Evolutionary conservation across 1,284 basidiomycete species (phyloP).

Genomic region (Polyporus tsugae): DNA sequence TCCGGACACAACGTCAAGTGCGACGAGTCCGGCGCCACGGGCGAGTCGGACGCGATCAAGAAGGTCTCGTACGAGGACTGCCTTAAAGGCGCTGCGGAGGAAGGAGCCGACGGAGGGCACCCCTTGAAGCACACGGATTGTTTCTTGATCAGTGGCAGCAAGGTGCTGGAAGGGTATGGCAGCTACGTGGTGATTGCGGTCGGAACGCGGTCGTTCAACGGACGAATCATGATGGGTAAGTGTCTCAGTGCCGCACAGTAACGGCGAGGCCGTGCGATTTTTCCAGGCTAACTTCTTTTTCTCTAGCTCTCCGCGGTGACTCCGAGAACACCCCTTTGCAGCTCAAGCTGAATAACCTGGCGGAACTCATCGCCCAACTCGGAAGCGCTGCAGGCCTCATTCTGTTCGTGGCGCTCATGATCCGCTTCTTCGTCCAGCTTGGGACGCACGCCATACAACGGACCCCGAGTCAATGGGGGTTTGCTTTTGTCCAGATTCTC

Average conservation of each 20-base stretch:
- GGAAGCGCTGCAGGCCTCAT: slow-evolving; percentile 86
- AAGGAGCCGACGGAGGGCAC: slow-evolving; percentile 41
- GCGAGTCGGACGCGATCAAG: slow-evolving; percentile 95
- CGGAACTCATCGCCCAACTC: slow-evolving; percentile 93
- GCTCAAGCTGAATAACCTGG: slow-evolving; percentile 91
- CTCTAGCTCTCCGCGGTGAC: slow-evolving; percentile 79
- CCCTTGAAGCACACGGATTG: slow-evolving; percentile 80
- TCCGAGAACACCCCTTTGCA: slow-evolving; percentile 93
- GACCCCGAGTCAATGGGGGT: slow-evolving; percentile 84
- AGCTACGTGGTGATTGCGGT: slow-evolving; percentile 93
- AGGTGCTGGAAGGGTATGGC: slow-evolving; percentile 95
- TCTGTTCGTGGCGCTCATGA: slow-evolving; percentile 89
- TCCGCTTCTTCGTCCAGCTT: slow-evolving; percentile 93
- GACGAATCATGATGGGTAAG: slow-evolving; percentile 95
- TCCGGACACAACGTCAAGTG: slow-evolving; percentile 94
- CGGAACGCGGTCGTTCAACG: slow-evolving; percentile 93
- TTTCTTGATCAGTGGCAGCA: slow-evolving; percentile 93
- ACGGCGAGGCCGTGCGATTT: neutral
- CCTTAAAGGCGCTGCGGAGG: slow-evolving; percentile 40
- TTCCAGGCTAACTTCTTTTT: slow-evolving; percentile 5
- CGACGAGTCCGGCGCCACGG: slow-evolving; percentile 96
- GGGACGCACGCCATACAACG: slow-evolving; percentile 65
- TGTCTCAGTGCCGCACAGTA: slow-evolving; percentile 28
- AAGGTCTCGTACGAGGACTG: slow-evolving; percentile 88
- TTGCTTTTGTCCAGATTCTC: slow-evolving; percentile 92